Percentiles rank a stretch among this genome's conserved stretches.
phyloP scores from a whole-genome alignment of 495 filamentous ascomycete genomes.

The Usnea hakonensis region DNA sequence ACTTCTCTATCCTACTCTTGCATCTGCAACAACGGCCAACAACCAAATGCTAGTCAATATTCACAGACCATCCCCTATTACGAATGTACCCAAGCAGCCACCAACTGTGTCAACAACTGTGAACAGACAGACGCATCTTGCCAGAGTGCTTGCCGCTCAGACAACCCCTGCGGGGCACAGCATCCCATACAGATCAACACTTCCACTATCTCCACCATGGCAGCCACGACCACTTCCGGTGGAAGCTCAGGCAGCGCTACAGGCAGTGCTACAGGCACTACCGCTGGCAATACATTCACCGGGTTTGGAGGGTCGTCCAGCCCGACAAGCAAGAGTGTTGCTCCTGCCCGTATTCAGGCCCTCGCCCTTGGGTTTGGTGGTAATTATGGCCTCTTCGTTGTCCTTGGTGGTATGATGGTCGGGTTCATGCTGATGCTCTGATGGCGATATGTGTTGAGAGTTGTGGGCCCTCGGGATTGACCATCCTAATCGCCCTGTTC shows the following conservation, averaged over 20 bases:
- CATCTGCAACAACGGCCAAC: slow-evolving; percentile 61
- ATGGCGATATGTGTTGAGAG: slow-evolving; percentile 5
- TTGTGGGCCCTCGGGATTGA: not conserved
- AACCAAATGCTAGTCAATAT: slow-evolving; percentile 75
- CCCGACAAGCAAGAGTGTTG: slow-evolving; percentile 27
- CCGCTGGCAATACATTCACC: slow-evolving; percentile 34
- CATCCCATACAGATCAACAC: slow-evolving; percentile 55
- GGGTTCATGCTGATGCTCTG: slow-evolving; percentile 57
- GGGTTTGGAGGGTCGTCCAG: slow-evolving; percentile 43
- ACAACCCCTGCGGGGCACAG: slow-evolving; percentile 77
- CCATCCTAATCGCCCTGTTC: not conserved
- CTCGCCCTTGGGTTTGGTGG: slow-evolving; percentile 44
- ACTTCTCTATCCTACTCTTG: slow-evolving; percentile 61
- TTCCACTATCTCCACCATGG: slow-evolving; percentile 38
- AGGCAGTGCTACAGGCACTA: slow-evolving; percentile 30
- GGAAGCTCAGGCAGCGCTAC: slow-evolving; percentile 24
- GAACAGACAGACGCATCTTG: slow-evolving; percentile 47
- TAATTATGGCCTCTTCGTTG: slow-evolving; percentile 48
- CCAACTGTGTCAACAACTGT: slow-evolving; percentile 62
- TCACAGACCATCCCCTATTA: slow-evolving; percentile 81
- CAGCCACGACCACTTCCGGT: slow-evolving; percentile 35
- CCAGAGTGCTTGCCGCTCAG: slow-evolving; percentile 52
- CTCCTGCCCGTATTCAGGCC: slow-evolving; percentile 32
- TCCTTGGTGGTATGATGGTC: slow-evolving; percentile 53
- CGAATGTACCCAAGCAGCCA: slow-evolving; percentile 64